These are phyloP conservation scores for Dichomitus squalens DNA, from an alignment of 1,284 basidiomycete genomes.

Conservation along the genomic window DNA sequence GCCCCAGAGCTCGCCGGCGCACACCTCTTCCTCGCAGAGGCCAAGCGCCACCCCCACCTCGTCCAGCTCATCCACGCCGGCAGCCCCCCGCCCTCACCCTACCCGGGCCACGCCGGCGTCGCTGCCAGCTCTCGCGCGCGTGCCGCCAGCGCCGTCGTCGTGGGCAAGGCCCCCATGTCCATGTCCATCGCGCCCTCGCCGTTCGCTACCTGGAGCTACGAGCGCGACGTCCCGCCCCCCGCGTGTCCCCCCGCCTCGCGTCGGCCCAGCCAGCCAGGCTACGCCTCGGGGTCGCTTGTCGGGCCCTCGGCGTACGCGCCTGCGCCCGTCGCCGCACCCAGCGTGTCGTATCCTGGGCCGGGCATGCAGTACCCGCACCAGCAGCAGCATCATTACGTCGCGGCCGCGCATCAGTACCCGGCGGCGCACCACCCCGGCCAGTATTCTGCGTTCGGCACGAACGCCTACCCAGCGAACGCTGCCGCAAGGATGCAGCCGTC, in stretches of 20 bases:
- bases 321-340: slow-evolving; percentile 1
- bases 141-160: slow-evolving; percentile 14
- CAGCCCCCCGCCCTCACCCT: slow-evolving; percentile 14
- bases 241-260: slow-evolving; percentile 7
- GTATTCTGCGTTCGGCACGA: slow-evolving; percentile 3
- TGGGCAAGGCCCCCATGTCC: slow-evolving; percentile 2
- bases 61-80: slow-evolving; percentile 33
- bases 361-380: slow-evolving; percentile 4
- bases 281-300: not conserved
- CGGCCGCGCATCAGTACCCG: not conserved
- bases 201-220: slow-evolving; percentile 20
- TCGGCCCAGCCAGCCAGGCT: not conserved
- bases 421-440: not conserved
- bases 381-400: not conserved
- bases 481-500: not conserved
- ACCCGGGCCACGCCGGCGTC: not conserved
- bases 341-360: not conserved
- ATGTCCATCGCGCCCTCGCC: slow-evolving; percentile 6
- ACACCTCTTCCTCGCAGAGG: slow-evolving; percentile 33
- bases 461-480: not conserved
- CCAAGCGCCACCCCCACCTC: slow-evolving; percentile 31
- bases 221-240: slow-evolving; percentile 21
- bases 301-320: slow-evolving; percentile 7
- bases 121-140: slow-evolving; percentile 9
- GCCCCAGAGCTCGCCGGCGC: slow-evolving; percentile 27